Evolutionary conservation across 495 filamentous ascomycete genomes (phyloP).

Genomic region (Trichoderma reesei): DNA sequence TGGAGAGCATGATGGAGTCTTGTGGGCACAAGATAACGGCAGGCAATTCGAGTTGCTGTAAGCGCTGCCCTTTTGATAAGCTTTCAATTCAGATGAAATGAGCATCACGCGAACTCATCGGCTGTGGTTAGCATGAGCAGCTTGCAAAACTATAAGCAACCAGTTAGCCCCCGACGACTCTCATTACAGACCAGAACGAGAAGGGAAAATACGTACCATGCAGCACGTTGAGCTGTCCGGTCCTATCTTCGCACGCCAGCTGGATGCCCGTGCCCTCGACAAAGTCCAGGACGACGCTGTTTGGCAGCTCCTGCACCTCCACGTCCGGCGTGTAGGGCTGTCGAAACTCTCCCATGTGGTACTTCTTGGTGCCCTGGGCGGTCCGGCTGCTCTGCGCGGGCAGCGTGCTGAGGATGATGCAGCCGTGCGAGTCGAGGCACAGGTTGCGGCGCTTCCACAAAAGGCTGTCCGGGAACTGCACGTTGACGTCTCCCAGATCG

Average conservation of each 20-base stretch:
- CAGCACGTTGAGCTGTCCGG: constrained; percentile 58
- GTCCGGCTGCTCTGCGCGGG: constrained; percentile 35
- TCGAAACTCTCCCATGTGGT: constrained; percentile 72
- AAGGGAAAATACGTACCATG: constrained; percentile 42
- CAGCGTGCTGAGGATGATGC: constrained; percentile 56
- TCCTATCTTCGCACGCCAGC: constrained; percentile 71
- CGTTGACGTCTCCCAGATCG: constrained; percentile 78
- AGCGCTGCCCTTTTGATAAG: too few relatives aligned
- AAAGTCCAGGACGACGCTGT: constrained; percentile 79
- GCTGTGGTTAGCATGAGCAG: constrained; percentile 6
- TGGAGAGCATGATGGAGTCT: not conserved
- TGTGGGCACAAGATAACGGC: not conserved
- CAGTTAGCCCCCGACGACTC: not conserved
- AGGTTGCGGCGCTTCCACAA: constrained; percentile 86
- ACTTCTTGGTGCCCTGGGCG: constrained; percentile 49
- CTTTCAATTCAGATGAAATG: too few relatives aligned
- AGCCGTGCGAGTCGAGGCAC: constrained; percentile 66
- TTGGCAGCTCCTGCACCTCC: constrained; percentile 78
- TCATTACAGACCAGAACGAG: not conserved
- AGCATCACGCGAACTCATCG: not conserved
- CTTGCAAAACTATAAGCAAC: not conserved
- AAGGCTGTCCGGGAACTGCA: constrained; percentile 86
- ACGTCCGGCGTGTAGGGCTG: constrained; percentile 72
- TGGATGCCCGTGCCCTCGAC: constrained; percentile 75
- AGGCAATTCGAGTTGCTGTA: not conserved